Base-by-base conservation (phyloP, 306 rosid genomes). In the Casuarina glauca region DNA sequence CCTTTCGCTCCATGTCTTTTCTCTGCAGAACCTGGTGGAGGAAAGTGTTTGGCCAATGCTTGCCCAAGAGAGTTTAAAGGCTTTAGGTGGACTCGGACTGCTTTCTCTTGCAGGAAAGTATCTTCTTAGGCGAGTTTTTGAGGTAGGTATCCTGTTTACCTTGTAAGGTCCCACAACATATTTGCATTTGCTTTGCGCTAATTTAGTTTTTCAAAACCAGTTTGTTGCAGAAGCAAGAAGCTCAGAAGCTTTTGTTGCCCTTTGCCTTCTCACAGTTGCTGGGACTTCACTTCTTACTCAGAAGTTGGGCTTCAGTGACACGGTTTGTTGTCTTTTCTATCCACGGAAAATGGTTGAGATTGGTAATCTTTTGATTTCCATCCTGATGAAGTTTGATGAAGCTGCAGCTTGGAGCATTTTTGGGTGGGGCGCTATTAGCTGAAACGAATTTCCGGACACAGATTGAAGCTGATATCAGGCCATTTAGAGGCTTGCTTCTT, bases 391-490 rank as follows among this genome's bases (percentile, higher is more conserved):
- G 69, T 77, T 73, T 44, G 74, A 70, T 79, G 80, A 73, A 74
- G 44, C 66, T 85, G 80, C 93, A 96, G 99, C 99, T 96, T 75
- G 99, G 99, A 85, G 99, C 99, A 63, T 96, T 95, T 89, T 87
- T 96, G 85, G 99, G 96, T 51, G 99, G 99, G 82, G 99, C 99
- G 50, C 76, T 96, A 74, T 89, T 96, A 79, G 99, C 99, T 19
- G 99, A 96, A 90, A 96, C 99, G 61, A 96, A 96, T 81, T 95
- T 93, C 84, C 87, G 99, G 86, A 96, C 98, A 45, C 99, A 96
- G 86, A 96, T 96, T 90, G 99, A 96, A 93, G 99, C 99, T 69
- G 98, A 96, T 86, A 96, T 96, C 86, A 87, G 97, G 86, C 99
- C 99, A 19, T 96, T 96, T 80, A 89, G 98, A 88, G 99, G 99